phyloP scores from a whole-genome alignment of 2,329 filamentous ascomycete species.

The Epichloe glyceriae region DNA sequence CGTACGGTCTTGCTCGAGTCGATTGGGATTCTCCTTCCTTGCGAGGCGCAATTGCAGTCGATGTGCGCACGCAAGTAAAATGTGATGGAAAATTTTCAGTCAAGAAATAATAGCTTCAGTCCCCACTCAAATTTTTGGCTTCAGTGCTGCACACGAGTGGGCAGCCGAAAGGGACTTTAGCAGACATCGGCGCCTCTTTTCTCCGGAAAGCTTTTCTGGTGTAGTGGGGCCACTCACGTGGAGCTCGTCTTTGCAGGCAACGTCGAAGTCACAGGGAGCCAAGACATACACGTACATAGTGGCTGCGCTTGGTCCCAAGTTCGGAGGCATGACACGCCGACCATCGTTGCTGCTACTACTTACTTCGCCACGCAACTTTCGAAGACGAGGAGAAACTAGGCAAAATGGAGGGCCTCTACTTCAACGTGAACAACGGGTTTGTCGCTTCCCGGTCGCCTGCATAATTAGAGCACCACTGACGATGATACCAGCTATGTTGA shows the following conservation, averaged over 20 bases:
- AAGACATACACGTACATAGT: background rate
- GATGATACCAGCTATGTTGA: constrained; percentile 65
- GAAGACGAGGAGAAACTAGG: background rate
- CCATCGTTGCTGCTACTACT: background rate
- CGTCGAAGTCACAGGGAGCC: background rate
- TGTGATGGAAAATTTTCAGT: constrained; percentile 31
- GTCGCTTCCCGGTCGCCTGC: constrained; percentile 14
- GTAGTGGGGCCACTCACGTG: constrained; percentile 11
- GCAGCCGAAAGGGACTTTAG: constrained; percentile 2
- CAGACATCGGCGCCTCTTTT: constrained; percentile 15
- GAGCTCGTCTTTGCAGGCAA: background rate
- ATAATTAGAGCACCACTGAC: constrained; percentile 17
- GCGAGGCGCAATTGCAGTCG: constrained; percentile 23
- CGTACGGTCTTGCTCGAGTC: constrained; percentile 18
- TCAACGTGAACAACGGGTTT: constrained; percentile 88
- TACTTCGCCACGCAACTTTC: background rate
- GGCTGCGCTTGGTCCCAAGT: background rate
- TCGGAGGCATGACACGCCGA: background rate
- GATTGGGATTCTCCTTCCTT: constrained; percentile 22
- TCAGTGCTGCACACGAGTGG: constrained; percentile 15
- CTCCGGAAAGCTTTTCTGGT: constrained; percentile 10
- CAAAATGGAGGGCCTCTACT: constrained; percentile 79
- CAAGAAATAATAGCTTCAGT: constrained; percentile 20
- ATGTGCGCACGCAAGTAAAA: constrained; percentile 22
- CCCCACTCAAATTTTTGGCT: constrained; percentile 27